Base-by-base conservation (phyloP, 2,329 filamentous ascomycete species). In the Phialophora expanda region DNA sequence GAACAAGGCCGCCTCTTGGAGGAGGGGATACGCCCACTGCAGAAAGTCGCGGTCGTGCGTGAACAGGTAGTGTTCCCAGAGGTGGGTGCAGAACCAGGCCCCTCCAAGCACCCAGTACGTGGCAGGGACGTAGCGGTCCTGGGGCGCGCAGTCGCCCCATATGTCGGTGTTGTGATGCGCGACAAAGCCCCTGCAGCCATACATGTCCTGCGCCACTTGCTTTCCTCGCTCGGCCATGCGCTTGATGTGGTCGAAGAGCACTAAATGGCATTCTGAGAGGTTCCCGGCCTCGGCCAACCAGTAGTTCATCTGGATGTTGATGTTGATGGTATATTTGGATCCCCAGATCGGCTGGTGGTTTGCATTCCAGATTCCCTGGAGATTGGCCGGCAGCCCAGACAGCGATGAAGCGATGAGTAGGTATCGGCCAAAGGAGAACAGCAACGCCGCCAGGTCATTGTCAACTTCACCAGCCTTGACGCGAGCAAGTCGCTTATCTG, bases 261-360 rank as follows among this genome's bases (percentile, higher is more conserved):
- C 38, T 24, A 46, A 12, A 44, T 56, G 44, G 26, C 30, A 61
- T 83, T 82, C 0, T 76, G 75, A 0, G 0, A 87, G 74, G 0
- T 84, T 84, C 0, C 83, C 85, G 60, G 84, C 79, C 38, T 86
- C 84, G 2, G 81, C 80, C 1, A 76, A 77, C 85, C 86, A 88
- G 69, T 87, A 81, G 65, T 87, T 87, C 86, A 87, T 87, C 68
- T 88, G 84, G 0, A 87, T 64, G 64, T 87, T 87, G 70, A 88
- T 87, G 66, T 88, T 85, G 46, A 81, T 78, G 58, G 86, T 85
- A 62, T 86, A 88, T 69, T 87, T 85, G 2, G 78, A 81, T 9
- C 80, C 79, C 86, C 86, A 86, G 0, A 82, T 79, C 3, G 80
- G 76, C 0, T 70, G 70, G 2, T 83, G 72, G 0, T 77, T 73